Base-by-base conservation (phyloP, 78 protist species). In the Protostelium mycophagum region DNA sequence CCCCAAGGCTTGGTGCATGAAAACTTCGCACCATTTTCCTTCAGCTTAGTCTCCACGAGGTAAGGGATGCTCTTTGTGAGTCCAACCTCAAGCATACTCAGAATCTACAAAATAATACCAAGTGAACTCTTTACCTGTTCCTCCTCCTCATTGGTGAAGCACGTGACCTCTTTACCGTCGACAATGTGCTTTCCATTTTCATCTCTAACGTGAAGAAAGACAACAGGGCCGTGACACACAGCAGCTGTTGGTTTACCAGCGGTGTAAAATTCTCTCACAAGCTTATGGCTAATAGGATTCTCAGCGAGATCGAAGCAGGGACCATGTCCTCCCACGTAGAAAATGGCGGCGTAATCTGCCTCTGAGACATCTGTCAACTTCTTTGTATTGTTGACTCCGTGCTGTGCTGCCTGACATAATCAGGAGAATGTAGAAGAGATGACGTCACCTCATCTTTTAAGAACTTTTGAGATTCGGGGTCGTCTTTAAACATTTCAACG, bases 281-380 rank as follows among this genome's bases (percentile, higher is more conserved):
- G 16, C 37, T 35, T 36, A 5, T 36, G 63, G 36, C 36, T 36
- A 16, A 36, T 16, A 25, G 36, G 16, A 16, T 5, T 23, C 5
- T 85, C 86, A 16, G 16, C 63, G 29, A 85, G 86, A 85, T 85
- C 86, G 63, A 35, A 85, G 16, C 36, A 37, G 5, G 86, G 86
- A 16, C 86, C 86, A 16, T 85, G 86, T 37, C 86, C 86, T 25
- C 86, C 86, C 29, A 36, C 63, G 86, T 85, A 85, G 86, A 85
- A 85, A 16, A 85, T 36, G 37, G 86, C 86, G 16, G 5, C 86
- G 86, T 85, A 85, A 85, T 85, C 86, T 16, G 5, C 16, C 73
- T 51, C 73, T 5, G 73, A 51, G 73, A 51, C 16, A 16, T 5
- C 5, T 5, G 5, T 16, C 73, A 51, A 51, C 73, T 51, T 51